These are phyloP conservation scores for Debaryomycetaceae sp. DNA, from an alignment of 1,139 yeast genomes.

Conservation along the genomic window DNA sequence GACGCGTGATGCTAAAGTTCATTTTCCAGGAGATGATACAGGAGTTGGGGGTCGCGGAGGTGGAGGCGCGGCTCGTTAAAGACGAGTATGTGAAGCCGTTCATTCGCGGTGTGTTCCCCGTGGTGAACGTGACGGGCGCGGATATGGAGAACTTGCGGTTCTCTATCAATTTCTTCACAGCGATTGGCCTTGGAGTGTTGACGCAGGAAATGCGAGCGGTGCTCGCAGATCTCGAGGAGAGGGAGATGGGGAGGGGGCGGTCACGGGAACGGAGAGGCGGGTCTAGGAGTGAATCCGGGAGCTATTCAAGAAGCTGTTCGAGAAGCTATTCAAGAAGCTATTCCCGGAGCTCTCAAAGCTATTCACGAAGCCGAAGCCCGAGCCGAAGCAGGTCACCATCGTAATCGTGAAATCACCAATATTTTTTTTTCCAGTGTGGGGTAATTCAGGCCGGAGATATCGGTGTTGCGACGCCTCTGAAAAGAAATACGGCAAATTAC, in stretches of 20 bases:
- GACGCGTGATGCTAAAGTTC: slow-evolving; percentile 73
- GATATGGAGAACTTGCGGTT: slow-evolving; percentile 59
- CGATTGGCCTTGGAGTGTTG: slow-evolving; percentile 76
- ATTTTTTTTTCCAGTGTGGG: too few species aligned
- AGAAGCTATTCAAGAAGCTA: slow-evolving; percentile 3
- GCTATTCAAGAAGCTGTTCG: slow-evolving; percentile 8
- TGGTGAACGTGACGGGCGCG: slow-evolving; percentile 22
- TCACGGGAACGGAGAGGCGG: slow-evolving; percentile 7
- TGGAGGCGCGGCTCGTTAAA: slow-evolving; percentile 39
- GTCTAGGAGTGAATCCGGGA: slow-evolving; percentile 1
- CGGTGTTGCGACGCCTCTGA: too few species aligned
- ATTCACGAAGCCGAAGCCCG: slow-evolving; percentile 2
- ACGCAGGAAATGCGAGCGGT: slow-evolving; percentile 73
- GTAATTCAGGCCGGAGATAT: too few species aligned
- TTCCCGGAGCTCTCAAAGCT: slow-evolving; percentile 1
- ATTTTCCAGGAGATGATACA: slow-evolving; percentile 72
- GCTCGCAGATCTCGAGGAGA: slow-evolving; percentile 18
- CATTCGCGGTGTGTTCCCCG: slow-evolving; percentile 41
- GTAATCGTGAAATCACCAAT: too few species aligned
- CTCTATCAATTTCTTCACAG: slow-evolving; percentile 85
- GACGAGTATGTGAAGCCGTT: slow-evolving; percentile 35
- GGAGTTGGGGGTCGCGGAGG: slow-evolving; percentile 53
- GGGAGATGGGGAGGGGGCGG: slow-evolving; percentile 7
- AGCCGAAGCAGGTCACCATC: too few species aligned
- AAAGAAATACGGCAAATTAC: too few species aligned